Evolutionary conservation across 805 yeast genomes (phyloP), one percentile per base, ranked within the genome.

Genomic region (Sungouiella thailandica): DNA sequence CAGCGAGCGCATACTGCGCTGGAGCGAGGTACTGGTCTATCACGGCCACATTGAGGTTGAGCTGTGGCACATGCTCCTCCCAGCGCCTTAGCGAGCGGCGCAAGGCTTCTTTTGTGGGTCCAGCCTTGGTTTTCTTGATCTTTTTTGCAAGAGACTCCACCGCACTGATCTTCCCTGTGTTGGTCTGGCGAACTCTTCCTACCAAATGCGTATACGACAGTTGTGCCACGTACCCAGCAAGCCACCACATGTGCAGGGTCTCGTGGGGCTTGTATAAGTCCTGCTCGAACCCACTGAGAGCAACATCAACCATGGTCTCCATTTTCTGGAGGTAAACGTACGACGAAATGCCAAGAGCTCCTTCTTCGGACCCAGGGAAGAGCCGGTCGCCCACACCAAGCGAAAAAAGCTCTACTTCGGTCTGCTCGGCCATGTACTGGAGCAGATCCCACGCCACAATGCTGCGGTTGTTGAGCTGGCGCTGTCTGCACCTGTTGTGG

Each of bases 231-330:
- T 73, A 72, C 23, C 72, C 66, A 0, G 70, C 65, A 50, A 78
- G 80, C 87, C 90, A 85, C 52, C 76, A 81, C 59, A 83, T 76
- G 17, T 74, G 58, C 35, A 71, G 69, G 35, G 69, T 62, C 53
- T 90, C 97, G 68, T 82, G 81, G 9, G 72, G 70, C 44, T 77
- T 76, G 53, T 83, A 85, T 10, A 87, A 55, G 16, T 84, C 84
- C 25, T 84, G 66, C 46, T 83, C 90, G 44, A 87, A 75, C 1
- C 95, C 93, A 37, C 77, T 72, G 19, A 86, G 56, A 1, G 76
- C 72, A n/a, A 80, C 76, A 50, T 83, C 82, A 11, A 76, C 47
- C 95, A 90, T 90, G 22, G 74, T 61, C 23, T 66, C 67, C 26
- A 88, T 57, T 55, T 90, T 90, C 42, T 72, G 68, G 43, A 64